A percentile compares a stretch with the other conserved stretches of the same genome.
phyloP scores from a whole-genome alignment of 1,284 basidiomycete genomes.

The Microbotryomycetes sp. region DNA sequence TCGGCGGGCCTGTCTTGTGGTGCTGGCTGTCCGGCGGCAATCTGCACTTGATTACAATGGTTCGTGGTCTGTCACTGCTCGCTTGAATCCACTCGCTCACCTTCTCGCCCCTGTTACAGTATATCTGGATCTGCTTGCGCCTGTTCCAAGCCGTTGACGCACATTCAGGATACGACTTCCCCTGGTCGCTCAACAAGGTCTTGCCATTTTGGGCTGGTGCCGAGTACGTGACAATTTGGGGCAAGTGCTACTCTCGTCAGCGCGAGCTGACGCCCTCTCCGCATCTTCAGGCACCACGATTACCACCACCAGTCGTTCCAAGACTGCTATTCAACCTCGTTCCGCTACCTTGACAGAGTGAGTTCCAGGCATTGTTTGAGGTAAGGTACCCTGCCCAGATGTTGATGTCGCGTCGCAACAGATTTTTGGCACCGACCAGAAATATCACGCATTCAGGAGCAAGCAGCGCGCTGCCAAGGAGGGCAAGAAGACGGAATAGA shows the following conservation, averaged over 20 bases:
- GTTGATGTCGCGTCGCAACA: background rate
- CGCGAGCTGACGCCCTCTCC: background rate
- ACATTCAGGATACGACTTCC: constrained; percentile 91
- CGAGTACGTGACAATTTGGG: constrained; percentile 62
- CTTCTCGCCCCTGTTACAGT: constrained; percentile 1
- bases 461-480: constrained; percentile 23
- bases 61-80: background rate
- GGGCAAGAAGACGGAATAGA: constrained; percentile 19
- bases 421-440: constrained; percentile 34
- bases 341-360: constrained; percentile 31
- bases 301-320: constrained; percentile 30
- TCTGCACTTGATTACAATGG: constrained; percentile 81
- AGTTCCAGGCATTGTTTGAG: background rate
- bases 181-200: constrained; percentile 92
- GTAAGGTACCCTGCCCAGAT: background rate
- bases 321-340: constrained; percentile 36
- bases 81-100: background rate
- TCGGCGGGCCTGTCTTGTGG: constrained; percentile 66
- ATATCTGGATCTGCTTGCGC: constrained; percentile 81
- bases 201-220: constrained; percentile 98
- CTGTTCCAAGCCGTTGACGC: constrained; percentile 97
- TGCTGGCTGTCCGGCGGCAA: constrained; percentile 57
- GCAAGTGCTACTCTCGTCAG: constrained; percentile 26
- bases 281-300: constrained; percentile 11
- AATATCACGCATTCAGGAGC: constrained; percentile 32